These are phyloP conservation scores for Bacterosira constricta DNA, from an alignment of 108 stramenopile species.

Conservation along the genomic window DNA sequence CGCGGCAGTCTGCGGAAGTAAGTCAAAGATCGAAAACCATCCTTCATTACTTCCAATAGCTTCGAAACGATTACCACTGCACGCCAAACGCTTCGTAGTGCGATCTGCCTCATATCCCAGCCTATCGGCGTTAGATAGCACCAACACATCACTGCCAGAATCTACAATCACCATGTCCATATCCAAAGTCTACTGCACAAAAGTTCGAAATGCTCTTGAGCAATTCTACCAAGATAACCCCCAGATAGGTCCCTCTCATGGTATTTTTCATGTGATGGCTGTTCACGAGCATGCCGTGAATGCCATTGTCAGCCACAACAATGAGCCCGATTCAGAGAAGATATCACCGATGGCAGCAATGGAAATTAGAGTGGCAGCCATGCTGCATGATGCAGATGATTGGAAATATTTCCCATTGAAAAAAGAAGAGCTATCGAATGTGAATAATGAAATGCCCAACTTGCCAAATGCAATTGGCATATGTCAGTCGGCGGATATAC, in stretches of 20 bases:
- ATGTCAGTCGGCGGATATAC: slow-evolving; percentile 30
- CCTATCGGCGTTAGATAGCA: too few species aligned
- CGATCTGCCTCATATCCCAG: too few species aligned
- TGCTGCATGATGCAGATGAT: slow-evolving; percentile 79
- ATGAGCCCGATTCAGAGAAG: background rate
- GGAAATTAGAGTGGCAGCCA: slow-evolving; percentile 60
- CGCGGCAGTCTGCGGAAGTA: too few species aligned
- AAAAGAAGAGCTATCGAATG: too few species aligned
- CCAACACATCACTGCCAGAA: too few species aligned
- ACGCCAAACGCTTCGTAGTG: too few species aligned
- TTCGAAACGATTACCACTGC: too few species aligned
- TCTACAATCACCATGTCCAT: background rate
- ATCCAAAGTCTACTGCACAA: slow-evolving; percentile 1
- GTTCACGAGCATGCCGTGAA: slow-evolving; percentile 53
- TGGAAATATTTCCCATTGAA: slow-evolving; percentile 78
- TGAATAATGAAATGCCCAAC: slow-evolving; percentile 5
- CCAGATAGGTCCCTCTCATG: slow-evolving; percentile 66
- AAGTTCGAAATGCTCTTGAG: background rate
- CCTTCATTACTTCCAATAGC: too few species aligned
- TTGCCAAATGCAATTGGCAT: slow-evolving; percentile 52
- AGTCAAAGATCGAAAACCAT: too few species aligned
- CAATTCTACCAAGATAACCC: slow-evolving; percentile 48
- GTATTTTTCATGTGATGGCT: slow-evolving; percentile 53
- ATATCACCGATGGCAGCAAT: slow-evolving; percentile 22
- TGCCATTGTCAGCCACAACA: slow-evolving; percentile 37